Evolutionary conservation across 176 grass and related monocot genomes (phyloP).

Genomic region (Aegilops umbellulata): DNA sequence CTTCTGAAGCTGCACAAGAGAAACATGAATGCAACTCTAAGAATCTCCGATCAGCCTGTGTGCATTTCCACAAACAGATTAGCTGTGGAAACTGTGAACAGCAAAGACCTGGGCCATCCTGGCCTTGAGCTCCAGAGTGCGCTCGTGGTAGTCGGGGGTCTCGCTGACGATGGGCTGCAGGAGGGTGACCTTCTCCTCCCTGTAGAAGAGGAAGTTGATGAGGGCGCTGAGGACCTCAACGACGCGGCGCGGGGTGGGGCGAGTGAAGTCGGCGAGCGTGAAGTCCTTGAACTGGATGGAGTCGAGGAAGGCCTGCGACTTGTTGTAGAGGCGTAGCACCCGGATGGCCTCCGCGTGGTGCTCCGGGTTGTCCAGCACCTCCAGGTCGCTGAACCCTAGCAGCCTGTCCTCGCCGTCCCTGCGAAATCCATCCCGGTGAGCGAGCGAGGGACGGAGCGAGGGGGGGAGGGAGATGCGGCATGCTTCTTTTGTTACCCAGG

Average conservation of each 20-base stretch:
- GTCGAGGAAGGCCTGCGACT: conserved; percentile 37
- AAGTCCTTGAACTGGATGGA: conserved; percentile 51
- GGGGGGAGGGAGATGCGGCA: not conserved
- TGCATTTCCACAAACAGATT: too few relatives aligned
- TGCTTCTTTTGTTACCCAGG: not conserved
- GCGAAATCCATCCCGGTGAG: conserved; percentile 35
- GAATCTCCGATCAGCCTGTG: too few relatives aligned
- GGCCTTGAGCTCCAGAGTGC: too few relatives aligned
- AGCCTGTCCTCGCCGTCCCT: conserved; percentile 26
- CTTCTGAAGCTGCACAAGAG: too few relatives aligned
- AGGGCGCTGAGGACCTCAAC: too few relatives aligned
- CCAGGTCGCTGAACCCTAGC: conserved; percentile 40
- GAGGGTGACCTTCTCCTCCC: conserved; percentile 48
- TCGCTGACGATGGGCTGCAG: conserved; percentile 36
- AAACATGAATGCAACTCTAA: too few relatives aligned
- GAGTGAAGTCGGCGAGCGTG: conserved; percentile 53
- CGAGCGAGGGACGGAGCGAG: too few relatives aligned
- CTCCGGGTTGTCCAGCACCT: too few relatives aligned
- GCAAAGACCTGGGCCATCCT: not conserved
- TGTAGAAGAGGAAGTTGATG: conserved; percentile 46
- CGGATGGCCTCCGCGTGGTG: not conserved
- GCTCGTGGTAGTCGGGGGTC: too few relatives aligned
- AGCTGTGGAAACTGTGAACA: too few relatives aligned
- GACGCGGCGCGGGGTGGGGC: conserved; percentile 29
- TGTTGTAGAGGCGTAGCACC: conserved; percentile 26